phyloP scores from a whole-genome alignment of 1,284 basidiomycete species.

The Ustilago nuda region DNA sequence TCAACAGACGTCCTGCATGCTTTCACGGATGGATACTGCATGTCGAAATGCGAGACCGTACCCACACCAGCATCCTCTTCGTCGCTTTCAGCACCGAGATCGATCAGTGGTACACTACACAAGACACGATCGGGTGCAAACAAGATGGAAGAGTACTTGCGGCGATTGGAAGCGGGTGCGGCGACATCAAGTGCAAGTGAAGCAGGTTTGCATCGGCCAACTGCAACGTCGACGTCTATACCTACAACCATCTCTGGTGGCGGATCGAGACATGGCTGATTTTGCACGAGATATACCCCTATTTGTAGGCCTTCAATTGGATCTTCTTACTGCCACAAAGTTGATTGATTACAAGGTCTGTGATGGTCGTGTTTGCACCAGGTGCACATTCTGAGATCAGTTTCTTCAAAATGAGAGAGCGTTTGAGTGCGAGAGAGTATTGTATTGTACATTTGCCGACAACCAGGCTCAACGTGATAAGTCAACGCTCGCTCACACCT shows the following conservation, averaged over 20 bases:
- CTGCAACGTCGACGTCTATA: conserved; percentile 18
- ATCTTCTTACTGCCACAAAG: background rate
- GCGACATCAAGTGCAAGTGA: background rate
- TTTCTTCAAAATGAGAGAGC: background rate
- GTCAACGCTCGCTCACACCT: background rate
- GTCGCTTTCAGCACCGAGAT: conserved; percentile 6
- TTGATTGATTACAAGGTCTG: background rate
- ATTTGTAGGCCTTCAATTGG: background rate
- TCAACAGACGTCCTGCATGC: conserved; percentile 6
- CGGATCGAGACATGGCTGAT: background rate
- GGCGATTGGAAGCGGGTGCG: conserved; percentile 21
- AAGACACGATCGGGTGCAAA: conserved; percentile 40
- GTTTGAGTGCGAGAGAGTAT: background rate
- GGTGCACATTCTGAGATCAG: background rate
- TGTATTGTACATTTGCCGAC: background rate
- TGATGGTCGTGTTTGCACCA: background rate
- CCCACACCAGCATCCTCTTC: background rate
- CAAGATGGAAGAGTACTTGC: conserved; percentile 49
- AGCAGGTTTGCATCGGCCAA: background rate
- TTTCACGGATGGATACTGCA: background rate
- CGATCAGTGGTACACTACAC: conserved; percentile 29
- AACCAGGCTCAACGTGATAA: background rate
- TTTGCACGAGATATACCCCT: background rate
- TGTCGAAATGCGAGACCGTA: background rate
- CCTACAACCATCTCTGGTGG: background rate